A percentile compares a stretch with the other conserved stretches of the same genome.
Evolutionary conservation across 2,329 filamentous ascomycete species (phyloP).

Genomic region (Ceratocystis cacaofunesta): DNA sequence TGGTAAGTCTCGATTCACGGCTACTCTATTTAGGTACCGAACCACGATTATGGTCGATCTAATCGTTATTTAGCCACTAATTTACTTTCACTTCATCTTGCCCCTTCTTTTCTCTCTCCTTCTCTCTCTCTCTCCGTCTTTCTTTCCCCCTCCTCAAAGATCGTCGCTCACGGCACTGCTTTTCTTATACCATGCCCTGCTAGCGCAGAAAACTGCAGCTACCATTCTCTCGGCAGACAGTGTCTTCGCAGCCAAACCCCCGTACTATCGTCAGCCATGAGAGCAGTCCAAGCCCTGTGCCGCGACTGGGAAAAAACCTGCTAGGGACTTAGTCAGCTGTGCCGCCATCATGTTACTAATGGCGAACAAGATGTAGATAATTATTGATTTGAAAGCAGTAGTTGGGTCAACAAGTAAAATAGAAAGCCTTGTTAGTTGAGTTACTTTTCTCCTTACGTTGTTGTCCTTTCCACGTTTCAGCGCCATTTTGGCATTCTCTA

Average conservation of each 20-base stretch:
- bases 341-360: background rate
- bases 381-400: background rate
- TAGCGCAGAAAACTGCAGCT: background rate
- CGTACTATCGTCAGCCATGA: background rate
- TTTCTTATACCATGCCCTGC: background rate
- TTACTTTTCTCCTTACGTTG: background rate
- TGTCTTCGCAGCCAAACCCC: background rate
- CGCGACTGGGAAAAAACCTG: background rate
- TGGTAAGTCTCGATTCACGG: background rate
- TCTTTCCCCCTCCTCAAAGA: background rate
- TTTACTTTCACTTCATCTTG: too few relatives aligned
- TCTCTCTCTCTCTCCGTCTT: background rate
- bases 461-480: background rate
- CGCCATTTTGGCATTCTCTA: background rate
- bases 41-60: background rate
- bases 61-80: background rate
- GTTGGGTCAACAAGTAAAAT: background rate
- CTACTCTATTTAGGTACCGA: conserved; percentile 1
- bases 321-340: background rate
- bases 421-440: background rate
- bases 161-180: background rate
- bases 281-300: background rate
- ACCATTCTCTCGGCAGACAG: background rate
- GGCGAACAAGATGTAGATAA: background rate
- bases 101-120: background rate